A percentile compares a stretch with the other conserved stretches of the same genome.
phyloP scores from a whole-genome alignment of 805 yeast species.

The Candida berthetii region DNA sequence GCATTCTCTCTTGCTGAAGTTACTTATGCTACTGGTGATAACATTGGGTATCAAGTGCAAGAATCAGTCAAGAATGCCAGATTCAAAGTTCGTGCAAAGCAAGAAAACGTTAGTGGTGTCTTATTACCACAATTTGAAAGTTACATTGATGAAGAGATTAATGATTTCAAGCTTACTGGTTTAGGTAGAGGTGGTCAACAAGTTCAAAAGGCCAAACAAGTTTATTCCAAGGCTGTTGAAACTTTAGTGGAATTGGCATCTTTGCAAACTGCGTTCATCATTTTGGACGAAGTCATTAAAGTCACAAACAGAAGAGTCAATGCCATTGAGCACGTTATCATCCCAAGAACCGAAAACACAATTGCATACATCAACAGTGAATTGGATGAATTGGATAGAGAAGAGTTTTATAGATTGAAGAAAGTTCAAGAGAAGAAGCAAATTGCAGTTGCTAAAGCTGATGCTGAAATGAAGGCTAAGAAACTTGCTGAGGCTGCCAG shows the following conservation, averaged over 20 bases:
- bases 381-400: conserved; percentile 96
- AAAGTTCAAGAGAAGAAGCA: conserved; percentile 48
- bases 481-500: conserved; percentile 16
- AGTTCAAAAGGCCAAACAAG: conserved; percentile 88
- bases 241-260: conserved; percentile 94
- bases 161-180: conserved; percentile 95
- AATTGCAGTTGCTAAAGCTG: conserved; percentile 21
- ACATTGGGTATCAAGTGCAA: conserved; percentile 91
- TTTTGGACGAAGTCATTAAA: conserved; percentile 94
- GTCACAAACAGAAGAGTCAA: conserved; percentile 98
- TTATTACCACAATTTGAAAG: conserved; percentile 89
- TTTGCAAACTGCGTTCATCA: conserved; percentile 92
- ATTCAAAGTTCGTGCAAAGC: conserved; percentile 84
- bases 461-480: conserved; percentile 23
- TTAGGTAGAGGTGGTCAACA: conserved; percentile 98
- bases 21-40: conserved; percentile 95
- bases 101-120: conserved; percentile 96
- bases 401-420: conserved; percentile 93
- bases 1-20: conserved; percentile 97
- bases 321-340: conserved; percentile 97
- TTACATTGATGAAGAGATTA: conserved; percentile 73
- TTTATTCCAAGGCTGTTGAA: conserved; percentile 95
- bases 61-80: conserved; percentile 90
- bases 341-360: conserved; percentile 96
- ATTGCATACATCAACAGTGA: conserved; percentile 89